Base-by-base conservation (phyloP, 106 monocot species). In the Chionographis japonica region DNA sequence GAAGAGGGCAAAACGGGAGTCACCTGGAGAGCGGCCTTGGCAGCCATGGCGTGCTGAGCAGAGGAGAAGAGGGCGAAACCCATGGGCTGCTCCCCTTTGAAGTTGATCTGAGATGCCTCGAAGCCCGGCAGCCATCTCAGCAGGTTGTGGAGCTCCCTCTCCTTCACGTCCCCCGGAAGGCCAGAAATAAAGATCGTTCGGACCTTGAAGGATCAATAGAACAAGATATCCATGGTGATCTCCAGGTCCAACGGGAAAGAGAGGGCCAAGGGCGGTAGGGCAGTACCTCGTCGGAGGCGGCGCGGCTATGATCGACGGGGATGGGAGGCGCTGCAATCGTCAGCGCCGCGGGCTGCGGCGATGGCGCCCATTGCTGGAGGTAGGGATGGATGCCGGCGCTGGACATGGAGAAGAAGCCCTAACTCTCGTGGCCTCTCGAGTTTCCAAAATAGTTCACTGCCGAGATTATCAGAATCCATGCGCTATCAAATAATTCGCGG, bases 71-170 rank as follows among this genome's bases (percentile, higher is more conserved):
- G 46, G 46, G 46, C 46, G 46, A 46, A 46, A 5, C 97, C 97
- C 97, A 97, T 92, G 49, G 93, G 93, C 57, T 84, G 86, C 59
- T 94, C 93, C 18, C 80, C 85, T 68, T 94, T 94, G 42, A 84
- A 75, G 46, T 46, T 94, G 63, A 94, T 72, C 75, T 94, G 93
- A 12, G 93, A 89, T 17, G 89, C 89, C 76, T 97, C 97, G 63
- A 83, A 97, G 3, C 97, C 97, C 38, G 97, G 97, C 52, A 97
- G 68, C 97, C 97, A 97, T 68, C 97, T 69, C 69, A 97, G 73
- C 50, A 97, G 74, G 72, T 97, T 97, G 54, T 92, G 92, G 50
- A 97, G 84, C 78, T 97, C 97, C 68, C 97, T 79, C 84, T 97
- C 97, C 83, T 92, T 97, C 74, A 92, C 97, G 66, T 97, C 97